These are phyloP conservation scores for Sarcodon aspratus DNA, from an alignment of 768 basidiomycete species.

Conservation along the genomic window DNA sequence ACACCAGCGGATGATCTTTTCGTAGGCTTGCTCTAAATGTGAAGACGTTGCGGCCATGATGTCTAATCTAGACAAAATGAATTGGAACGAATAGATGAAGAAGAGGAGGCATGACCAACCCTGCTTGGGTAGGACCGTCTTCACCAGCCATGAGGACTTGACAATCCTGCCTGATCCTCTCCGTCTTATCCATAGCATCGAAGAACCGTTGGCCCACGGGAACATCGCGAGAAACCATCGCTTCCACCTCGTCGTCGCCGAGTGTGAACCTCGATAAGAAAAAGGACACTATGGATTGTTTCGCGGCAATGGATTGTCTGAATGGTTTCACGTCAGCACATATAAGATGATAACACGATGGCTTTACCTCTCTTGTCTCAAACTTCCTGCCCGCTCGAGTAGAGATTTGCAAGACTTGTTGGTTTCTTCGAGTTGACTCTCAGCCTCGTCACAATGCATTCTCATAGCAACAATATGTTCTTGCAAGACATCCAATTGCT, in stretches of 20 bases:
- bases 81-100: neutral
- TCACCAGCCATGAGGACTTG: constrained; percentile 80
- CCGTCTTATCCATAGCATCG: constrained; percentile 77
- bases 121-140: constrained; percentile 65
- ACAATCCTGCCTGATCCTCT: constrained; percentile 76
- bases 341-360: neutral
- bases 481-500: constrained; percentile 83
- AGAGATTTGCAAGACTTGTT: constrained; percentile 68
- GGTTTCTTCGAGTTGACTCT: constrained; percentile 62
- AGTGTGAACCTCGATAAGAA: constrained; percentile 88
- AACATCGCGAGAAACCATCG: constrained; percentile 70
- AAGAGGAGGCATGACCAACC: constrained; percentile 29
- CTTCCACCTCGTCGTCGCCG: constrained; percentile 55
- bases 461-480: constrained; percentile 75
- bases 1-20: constrained; percentile 81
- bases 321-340: constrained; percentile 5
- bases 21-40: constrained; percentile 81
- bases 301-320: constrained; percentile 62
- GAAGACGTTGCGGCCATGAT: constrained; percentile 78
- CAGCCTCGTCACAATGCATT: constrained; percentile 70
- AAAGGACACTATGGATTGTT: constrained; percentile 59
- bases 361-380: constrained; percentile 60
- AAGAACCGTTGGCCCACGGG: constrained; percentile 70
- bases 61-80: constrained; percentile 47
- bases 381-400: constrained; percentile 71